Conservation (phyloP, 805 yeast genomes). For the Nakazawaea ernobii region DNA sequence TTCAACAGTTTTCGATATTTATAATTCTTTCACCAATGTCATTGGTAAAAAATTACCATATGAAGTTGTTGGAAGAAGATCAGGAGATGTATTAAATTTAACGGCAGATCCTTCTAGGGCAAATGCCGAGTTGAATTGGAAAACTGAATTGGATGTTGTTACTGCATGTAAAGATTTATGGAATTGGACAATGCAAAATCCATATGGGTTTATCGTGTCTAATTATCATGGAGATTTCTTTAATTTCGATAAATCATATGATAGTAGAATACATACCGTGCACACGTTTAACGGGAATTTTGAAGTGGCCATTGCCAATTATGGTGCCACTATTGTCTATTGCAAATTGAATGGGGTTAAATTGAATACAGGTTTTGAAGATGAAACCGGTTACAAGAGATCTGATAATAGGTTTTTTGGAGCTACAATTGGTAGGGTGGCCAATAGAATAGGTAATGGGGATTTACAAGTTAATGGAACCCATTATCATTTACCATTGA, state of each 20-base stretch:
- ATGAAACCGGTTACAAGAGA: constrained; percentile 23
- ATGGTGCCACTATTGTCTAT: constrained; percentile 47
- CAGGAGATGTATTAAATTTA: constrained; percentile 71
- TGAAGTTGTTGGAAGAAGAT: constrained; percentile 61
- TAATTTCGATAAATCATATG: constrained; percentile 16
- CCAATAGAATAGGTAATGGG: constrained; percentile 50
- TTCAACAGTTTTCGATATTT: constrained; percentile 70
- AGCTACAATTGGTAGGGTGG: constrained; percentile 60
- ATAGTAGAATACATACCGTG: constrained; percentile 30
- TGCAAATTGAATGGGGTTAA: constrained; percentile 32
- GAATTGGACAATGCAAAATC: constrained; percentile 71
- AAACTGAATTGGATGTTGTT: constrained; percentile 46
- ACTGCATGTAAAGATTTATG: constrained; percentile 70
- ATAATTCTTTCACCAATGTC: constrained; percentile 57
- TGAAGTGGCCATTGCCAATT: constrained; percentile 37
- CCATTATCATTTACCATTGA: constrained; percentile 34
- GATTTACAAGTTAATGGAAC: constrained; percentile 34
- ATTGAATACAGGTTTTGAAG: constrained; percentile 34
- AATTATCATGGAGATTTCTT: constrained; percentile 30
- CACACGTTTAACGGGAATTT: constrained; percentile 18
- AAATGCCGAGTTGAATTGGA: constrained; percentile 59
- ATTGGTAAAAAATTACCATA: constrained; percentile 60
- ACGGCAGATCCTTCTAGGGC: constrained; percentile 72
- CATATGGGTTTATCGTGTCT: constrained; percentile 46
- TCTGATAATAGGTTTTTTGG: constrained; percentile 48